Evolutionary conservation across 2,329 filamentous ascomycete species (phyloP), one percentile per base, ranked within the genome.

Genomic region (Drechslera avenae): DNA sequence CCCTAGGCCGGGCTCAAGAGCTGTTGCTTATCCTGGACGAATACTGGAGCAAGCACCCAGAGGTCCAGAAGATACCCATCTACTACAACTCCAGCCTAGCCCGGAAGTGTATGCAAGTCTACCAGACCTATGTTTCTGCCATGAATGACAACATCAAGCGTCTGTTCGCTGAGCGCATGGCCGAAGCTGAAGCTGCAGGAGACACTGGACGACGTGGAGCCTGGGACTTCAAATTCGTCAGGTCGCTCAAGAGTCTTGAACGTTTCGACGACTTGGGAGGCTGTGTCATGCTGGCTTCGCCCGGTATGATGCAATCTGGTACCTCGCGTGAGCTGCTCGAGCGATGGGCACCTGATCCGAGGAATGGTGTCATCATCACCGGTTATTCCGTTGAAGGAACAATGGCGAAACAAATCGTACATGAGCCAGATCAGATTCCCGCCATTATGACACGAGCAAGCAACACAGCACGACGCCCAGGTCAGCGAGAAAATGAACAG

Each of bases 111-210:
- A 99, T 99, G 94, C 85, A 97, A 23, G 91, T 97, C 3, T 99
- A 99, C 71, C 94, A 97, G 73, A 99, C 94, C 1, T 99, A 97
- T 67, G 91, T 97, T 40, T 91, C 92, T 40, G 91, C 92, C 47
- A 99, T 99, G 94, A 99, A 99, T 72, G 93, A 97, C 68, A 97
- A 97, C 66, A 97, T 99, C 79, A 97, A 96, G 73, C 85, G 90
- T 9, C 83, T 96, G n/a, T 97, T 97, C 75, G 83, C 89, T 45
- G 91, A 95, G 73, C 86, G 91, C 39, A 95, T 96, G 85, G 91
- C 90, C 3, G 91, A 96, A 71, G 90, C 91, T 8, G 90, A 96
- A 71, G 87, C 88, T 0, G 86, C 86, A 28, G 89, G 90, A 7
- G 89, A 91, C 60, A 83, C 82, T 2, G 83, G 83, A 5, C 86